phyloP scores from a whole-genome alignment of 1,284 basidiomycete species.

The Filobasidium uniguttulatum region DNA sequence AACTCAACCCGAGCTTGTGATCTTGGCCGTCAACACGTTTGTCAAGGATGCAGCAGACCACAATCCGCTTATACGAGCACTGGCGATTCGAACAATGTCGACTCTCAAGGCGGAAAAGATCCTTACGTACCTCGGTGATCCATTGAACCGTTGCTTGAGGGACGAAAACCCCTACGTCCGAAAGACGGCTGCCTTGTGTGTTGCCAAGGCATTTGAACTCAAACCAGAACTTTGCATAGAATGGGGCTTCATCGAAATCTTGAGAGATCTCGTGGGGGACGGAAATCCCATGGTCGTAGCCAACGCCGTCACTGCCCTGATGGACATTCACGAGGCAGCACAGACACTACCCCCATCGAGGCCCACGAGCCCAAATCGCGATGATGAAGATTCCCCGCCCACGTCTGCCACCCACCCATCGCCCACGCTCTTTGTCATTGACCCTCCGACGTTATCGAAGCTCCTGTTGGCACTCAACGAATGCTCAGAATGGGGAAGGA shows the following conservation, averaged over 20 bases:
- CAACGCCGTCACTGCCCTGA: conserved; percentile 91
- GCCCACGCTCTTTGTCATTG: conserved; percentile 59
- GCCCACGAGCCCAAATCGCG: conserved; percentile 19
- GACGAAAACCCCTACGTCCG: conserved; percentile 97
- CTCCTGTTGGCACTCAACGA: conserved; percentile 91
- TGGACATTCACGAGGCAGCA: conserved; percentile 64
- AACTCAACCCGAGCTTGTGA: conserved; percentile 92
- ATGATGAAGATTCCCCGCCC: conserved; percentile 27
- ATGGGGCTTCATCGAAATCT: conserved; percentile 79
- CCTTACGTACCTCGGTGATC: conserved; percentile 92
- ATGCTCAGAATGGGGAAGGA: conserved; percentile 97
- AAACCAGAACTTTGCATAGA: conserved; percentile 91
- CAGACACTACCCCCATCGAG: conserved; percentile 19
- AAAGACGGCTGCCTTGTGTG: conserved; percentile 87
- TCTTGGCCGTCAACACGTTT: conserved; percentile 96
- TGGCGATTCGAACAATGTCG: conserved; percentile 96
- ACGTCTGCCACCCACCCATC: conserved; percentile 42
- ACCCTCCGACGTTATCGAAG: conserved; percentile 66
- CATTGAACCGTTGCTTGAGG: conserved; percentile 72
- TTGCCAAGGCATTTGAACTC: conserved; percentile 92
- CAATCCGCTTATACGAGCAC: conserved; percentile 87
- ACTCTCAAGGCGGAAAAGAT: conserved; percentile 96
- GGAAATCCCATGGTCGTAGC: conserved; percentile 99
- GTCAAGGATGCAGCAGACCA: conserved; percentile 90
- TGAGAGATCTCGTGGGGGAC: conserved; percentile 57